Base-by-base conservation (phyloP, 352 stramenopile species). In the Pythium apleroticum region DNA sequence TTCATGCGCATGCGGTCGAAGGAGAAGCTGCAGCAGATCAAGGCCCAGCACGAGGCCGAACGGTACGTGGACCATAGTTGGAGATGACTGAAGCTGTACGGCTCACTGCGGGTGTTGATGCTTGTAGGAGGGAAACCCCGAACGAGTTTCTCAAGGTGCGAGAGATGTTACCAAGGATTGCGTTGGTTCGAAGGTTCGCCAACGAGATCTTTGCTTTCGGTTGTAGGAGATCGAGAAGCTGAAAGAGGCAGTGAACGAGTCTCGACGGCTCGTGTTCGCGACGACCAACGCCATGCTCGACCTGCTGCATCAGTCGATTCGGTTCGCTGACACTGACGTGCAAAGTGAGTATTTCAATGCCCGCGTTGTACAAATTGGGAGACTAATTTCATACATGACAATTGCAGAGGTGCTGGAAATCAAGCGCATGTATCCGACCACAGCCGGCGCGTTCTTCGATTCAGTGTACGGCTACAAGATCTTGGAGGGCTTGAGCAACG, bases 221-320 rank as follows among this genome's bases (percentile, higher is more conserved):
- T 20, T 17, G 1, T 48, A 71, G 57, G 77, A 87, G 50, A 89
- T 90, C 25, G 80, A 90, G 53, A 72, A 73, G 8, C 50, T 91
- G 24, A 80, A 80, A 68, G 80, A 89, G 56, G 76, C 60, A 17
- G 68, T 88, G 8, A 67, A 70, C 10, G 82, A 91, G 49, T 80
- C 77, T 0, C 55, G 81, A 6, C 86, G 81, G 31, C 59, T 91
- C 17, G 76, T 89, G 0, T 86, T 85, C 52, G 69, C 70, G n/a
- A 78, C 80, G 4, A 86, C 80, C 2, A 80, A 86, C 56, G 75
- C 77, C 0, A 88, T 89, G 52, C 60, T 88, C 4, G 76, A 90
- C 14, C 52, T 89, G 17, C 65, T 91, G 9, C 76, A 89, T 24
- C 69, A 85, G 63, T 88, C 80, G 9, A 66, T 89, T 41, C 74